Percentiles rank a stretch among this genome's conserved stretches.
phyloP scores from a whole-genome alignment of 2,329 filamentous ascomycete species.

The Penicillium capsulatum region DNA sequence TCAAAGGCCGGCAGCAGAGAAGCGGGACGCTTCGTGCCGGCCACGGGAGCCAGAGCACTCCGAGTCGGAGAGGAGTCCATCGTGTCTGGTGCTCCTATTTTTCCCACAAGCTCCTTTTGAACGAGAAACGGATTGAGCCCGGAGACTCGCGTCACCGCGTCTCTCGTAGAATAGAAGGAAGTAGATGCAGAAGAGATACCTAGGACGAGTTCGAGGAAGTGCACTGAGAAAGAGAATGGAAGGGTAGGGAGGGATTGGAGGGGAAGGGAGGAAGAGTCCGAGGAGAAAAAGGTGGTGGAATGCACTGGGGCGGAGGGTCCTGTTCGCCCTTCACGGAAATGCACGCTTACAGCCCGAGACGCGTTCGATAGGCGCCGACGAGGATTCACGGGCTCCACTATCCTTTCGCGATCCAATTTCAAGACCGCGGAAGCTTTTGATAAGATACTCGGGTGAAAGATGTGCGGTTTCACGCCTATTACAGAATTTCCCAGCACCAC shows the following conservation, averaged over 20 bases:
- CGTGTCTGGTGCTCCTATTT: conserved; percentile 9
- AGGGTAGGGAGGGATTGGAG: conserved; percentile 23
- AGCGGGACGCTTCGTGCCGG: conserved; percentile 46
- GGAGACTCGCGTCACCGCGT: conserved; percentile 25
- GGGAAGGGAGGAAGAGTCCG: conserved; percentile 22
- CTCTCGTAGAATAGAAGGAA: conserved; percentile 8
- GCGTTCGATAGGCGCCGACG: conserved; percentile 39
- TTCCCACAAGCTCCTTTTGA: conserved; percentile 15
- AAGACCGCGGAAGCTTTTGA: background rate
- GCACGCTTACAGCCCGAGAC: conserved; percentile 40
- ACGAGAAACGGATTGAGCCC: conserved; percentile 23
- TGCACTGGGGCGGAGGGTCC: conserved; percentile 34
- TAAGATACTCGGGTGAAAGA: background rate
- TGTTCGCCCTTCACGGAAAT: conserved; percentile 37
- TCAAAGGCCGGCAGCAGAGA: conserved; percentile 49
- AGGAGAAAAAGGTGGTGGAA: conserved; percentile 30
- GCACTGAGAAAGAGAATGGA: conserved; percentile 11
- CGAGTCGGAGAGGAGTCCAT: conserved; percentile 43
- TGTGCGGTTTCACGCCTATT: background rate
- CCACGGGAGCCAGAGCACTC: conserved; percentile 32
- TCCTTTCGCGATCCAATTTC: conserved; percentile 12
- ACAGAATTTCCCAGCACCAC: background rate
- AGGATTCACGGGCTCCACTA: conserved; percentile 36
- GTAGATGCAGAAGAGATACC: conserved; percentile 14
- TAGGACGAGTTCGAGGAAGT: conserved; percentile 3